Conservation (phyloP, 2,329 filamentous ascomycete genomes). For the Apiospora kogelbergensis region DNA sequence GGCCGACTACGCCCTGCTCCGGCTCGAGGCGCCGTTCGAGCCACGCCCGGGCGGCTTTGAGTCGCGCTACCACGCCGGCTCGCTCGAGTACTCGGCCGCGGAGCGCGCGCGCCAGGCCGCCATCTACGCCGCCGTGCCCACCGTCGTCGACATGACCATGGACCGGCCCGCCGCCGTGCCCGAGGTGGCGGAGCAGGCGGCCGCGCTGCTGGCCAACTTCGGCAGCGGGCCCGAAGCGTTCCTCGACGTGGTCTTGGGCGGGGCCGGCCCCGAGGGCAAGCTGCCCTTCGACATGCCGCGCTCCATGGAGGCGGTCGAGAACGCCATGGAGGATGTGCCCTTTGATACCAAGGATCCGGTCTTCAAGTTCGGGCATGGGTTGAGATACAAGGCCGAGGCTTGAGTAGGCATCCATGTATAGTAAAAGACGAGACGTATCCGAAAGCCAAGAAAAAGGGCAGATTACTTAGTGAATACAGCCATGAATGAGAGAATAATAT, state of each 20-base stretch:
- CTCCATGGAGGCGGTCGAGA: slow-evolving; percentile 39
- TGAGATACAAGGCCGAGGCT: slow-evolving; percentile 15
- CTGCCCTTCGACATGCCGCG: slow-evolving; percentile 47
- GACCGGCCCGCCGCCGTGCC: slow-evolving; percentile 43
- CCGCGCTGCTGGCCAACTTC: slow-evolving; percentile 39
- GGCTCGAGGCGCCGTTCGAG: slow-evolving; percentile 39
- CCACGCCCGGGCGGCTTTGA: slow-evolving; percentile 43
- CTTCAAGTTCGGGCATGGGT: slow-evolving; percentile 25
- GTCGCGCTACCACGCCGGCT: slow-evolving; percentile 37
- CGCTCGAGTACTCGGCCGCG: slow-evolving; percentile 38
- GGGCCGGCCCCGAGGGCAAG: slow-evolving; percentile 37
- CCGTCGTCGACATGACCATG: slow-evolving; percentile 44
- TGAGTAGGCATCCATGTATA: neutral
- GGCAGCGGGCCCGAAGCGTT: slow-evolving; percentile 41
- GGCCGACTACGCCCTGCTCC: slow-evolving; percentile 41
- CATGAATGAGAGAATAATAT: no score
- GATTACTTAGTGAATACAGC: no score
- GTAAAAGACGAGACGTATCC: no score
- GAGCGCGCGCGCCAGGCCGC: slow-evolving; percentile 37
- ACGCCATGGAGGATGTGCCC: slow-evolving; percentile 25
- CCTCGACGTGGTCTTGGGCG: slow-evolving; percentile 41
- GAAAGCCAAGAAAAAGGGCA: no score
- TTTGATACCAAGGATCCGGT: slow-evolving; percentile 25
- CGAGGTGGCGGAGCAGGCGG: slow-evolving; percentile 37
- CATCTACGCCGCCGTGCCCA: slow-evolving; percentile 38